A percentile compares a stretch with the other conserved stretches of the same genome.
phyloP scores from a whole-genome alignment of 805 yeast genomes.

The Metschnikowia matae region DNA sequence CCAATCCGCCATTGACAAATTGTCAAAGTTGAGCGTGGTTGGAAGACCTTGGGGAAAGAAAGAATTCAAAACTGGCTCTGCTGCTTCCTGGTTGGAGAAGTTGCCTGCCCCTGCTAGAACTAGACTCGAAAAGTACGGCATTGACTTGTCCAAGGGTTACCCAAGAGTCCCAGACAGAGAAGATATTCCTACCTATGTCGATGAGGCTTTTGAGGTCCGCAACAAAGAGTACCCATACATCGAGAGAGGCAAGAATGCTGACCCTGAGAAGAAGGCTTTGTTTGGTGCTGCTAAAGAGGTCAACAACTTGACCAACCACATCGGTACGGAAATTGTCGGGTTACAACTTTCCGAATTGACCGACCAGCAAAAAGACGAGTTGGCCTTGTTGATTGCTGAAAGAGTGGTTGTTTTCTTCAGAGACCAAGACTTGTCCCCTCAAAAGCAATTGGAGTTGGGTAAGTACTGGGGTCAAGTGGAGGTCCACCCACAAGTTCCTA shows the following conservation, averaged over 20 bases:
- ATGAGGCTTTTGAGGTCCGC: slow-evolving; percentile 24
- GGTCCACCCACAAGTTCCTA: slow-evolving; percentile 18
- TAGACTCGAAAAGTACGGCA: slow-evolving; percentile 23
- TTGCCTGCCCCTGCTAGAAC: slow-evolving; percentile 23
- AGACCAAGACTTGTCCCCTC: slow-evolving; percentile 30
- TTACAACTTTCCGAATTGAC: slow-evolving; percentile 26
- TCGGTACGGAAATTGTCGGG: slow-evolving; percentile 31
- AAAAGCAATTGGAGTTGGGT: slow-evolving; percentile 29
- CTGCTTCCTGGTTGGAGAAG: slow-evolving; percentile 16
- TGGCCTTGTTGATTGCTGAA: slow-evolving; percentile 29
- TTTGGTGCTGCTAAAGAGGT: slow-evolving; percentile 30
- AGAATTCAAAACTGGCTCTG: slow-evolving; percentile 11
- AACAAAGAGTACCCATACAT: slow-evolving; percentile 22
- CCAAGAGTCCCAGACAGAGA: slow-evolving; percentile 23
- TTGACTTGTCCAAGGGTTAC: slow-evolving; percentile 26
- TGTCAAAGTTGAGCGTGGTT: slow-evolving; percentile 11
- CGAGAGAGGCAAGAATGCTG: slow-evolving; percentile 27
- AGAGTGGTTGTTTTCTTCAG: slow-evolving; percentile 29
- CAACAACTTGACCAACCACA: slow-evolving; percentile 26
- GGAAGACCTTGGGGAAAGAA: slow-evolving; percentile 11
- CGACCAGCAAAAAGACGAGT: slow-evolving; percentile 28
- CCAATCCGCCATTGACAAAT: slow-evolving; percentile 9
- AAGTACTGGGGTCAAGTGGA: slow-evolving; percentile 29
- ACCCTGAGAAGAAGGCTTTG: slow-evolving; percentile 29
- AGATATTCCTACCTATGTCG: slow-evolving; percentile 23